Percentiles rank a stretch among this genome's conserved stretches.
Evolutionary conservation across 352 stramenopile genomes (phyloP).

Genomic region (Elongisporangium anandrum): DNA sequence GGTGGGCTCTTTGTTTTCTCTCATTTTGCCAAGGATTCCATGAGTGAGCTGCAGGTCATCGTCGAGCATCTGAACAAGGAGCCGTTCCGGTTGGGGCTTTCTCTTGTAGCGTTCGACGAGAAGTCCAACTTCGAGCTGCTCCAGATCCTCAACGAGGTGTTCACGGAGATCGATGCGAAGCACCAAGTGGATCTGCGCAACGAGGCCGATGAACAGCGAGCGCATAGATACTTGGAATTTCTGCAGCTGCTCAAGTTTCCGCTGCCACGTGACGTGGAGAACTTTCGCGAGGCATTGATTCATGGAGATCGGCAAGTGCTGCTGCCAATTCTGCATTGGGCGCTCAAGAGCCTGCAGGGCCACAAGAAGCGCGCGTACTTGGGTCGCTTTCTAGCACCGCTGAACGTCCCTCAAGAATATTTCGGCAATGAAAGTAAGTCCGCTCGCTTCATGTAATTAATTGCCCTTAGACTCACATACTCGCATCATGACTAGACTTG

Average conservation of each 20-base stretch:
- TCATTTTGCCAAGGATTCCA: conserved; percentile 16
- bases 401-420: conserved; percentile 93
- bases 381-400: conserved; percentile 86
- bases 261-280: conserved; percentile 64
- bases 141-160: conserved; percentile 92
- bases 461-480: not conserved
- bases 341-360: conserved; percentile 77
- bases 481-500: conserved; percentile 25
- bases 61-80: conserved; percentile 92
- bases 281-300: conserved; percentile 70
- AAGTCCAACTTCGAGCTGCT: conserved; percentile 92
- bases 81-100: conserved; percentile 87
- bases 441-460: not conserved
- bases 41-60: conserved; percentile 91
- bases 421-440: conserved; percentile 80
- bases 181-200: conserved; percentile 83
- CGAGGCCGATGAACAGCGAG: conserved; percentile 73
- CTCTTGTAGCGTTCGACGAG: conserved; percentile 92
- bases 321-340: conserved; percentile 92
- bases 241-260: conserved; percentile 93
- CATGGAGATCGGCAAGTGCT: conserved; percentile 85
- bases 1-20: not conserved
- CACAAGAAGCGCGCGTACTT: conserved; percentile 94
- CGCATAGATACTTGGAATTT: conserved; percentile 88
- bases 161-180: conserved; percentile 84